Evolutionary conservation across 2,329 filamentous ascomycete genomes (phyloP), one percentile per base, ranked within the genome.

Genomic region (Talaromyces sp.): DNA sequence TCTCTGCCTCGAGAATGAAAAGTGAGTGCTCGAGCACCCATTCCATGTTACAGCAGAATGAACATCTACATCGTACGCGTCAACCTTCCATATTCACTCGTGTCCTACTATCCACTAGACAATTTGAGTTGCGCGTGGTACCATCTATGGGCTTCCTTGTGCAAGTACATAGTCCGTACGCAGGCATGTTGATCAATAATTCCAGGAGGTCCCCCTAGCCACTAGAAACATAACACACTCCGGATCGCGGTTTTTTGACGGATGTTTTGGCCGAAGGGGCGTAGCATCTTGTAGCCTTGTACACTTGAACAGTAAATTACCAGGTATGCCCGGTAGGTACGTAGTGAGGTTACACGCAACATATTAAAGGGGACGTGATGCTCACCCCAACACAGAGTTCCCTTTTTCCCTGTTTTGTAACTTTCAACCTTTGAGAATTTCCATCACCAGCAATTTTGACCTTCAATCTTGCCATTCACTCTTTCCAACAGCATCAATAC

Each of bases 171-270:
- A 35, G n/a, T 37, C 24, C 52, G 19, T 35, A 14, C 52, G 52
- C 16, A 37, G 52, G 52, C 49, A 62, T 62, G 60, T 62, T 62
- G 60, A 62, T 62, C 60, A 62, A 62, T 62, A 62, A 33, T 47
- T 62, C 8, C 22, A 24, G 59, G 14, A 52, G 45, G 59, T 39
- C 37, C 16, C 49, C 52, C 52, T 56, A 22, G 52, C 52, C 16
- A 56, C 52, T 56, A 14, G 52, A 16, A 24, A 56, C 33, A 56
- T 56, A 56, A 37, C n/a, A 24, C 33, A 39, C 31, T 22, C 33
- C 33, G 37, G 9, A 10, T 56, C 50, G 14, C 16, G 11, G 14
- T 27, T 19, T 50, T 13, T 22, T 22, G 43, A 11, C 22, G 43
- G 49, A 33, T 54, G 27, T 35, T 54, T 5, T 19, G 13, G 49